Evolutionary conservation across 2,329 filamentous ascomycete genomes (phyloP).

Genomic region (Graphium sp.): DNA sequence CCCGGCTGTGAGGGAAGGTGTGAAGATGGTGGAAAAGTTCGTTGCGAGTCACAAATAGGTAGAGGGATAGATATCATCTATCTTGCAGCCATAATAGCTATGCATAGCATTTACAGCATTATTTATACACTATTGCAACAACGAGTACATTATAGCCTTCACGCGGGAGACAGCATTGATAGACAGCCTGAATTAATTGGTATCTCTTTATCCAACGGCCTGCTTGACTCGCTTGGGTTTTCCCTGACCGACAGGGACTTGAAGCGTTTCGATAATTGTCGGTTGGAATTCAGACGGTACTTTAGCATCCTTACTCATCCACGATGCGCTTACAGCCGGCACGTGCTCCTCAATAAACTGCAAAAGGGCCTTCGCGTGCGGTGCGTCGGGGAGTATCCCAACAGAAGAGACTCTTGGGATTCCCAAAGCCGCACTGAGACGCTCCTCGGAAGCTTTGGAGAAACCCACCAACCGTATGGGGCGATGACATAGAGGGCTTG

Average conservation of each 20-base stretch:
- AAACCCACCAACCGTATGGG: slow-evolving; percentile 44
- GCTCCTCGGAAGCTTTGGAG: slow-evolving; percentile 39
- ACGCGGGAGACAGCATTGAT: too few species aligned
- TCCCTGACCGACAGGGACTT: slow-evolving; percentile 18
- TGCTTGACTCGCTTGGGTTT: too few species aligned
- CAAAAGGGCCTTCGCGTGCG: slow-evolving; percentile 36
- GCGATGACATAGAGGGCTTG: slow-evolving; percentile 15
- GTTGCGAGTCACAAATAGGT: too few species aligned
- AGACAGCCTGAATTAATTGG: too few species aligned
- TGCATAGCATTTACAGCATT: too few species aligned
- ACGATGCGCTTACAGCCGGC: slow-evolving; percentile 30
- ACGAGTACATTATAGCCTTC: too few species aligned
- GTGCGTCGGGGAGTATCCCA: slow-evolving; percentile 37
- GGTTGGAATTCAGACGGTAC: slow-evolving; percentile 11
- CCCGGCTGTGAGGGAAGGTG: slow-evolving; percentile 65
- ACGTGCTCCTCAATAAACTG: slow-evolving; percentile 37
- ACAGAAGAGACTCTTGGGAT: slow-evolving; percentile 50
- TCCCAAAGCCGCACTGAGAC: slow-evolving; percentile 37
- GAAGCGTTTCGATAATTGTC: slow-evolving; percentile 16
- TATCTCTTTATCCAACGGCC: too few species aligned
- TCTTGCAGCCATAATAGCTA: too few species aligned
- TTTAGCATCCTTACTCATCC: slow-evolving; percentile 22
- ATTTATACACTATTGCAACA: too few species aligned
- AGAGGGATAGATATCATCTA: too few species aligned
- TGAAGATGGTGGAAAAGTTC: slow-evolving; percentile 55